Base-by-base conservation (phyloP, 768 basidiomycete species). In the Sarcodon aspratus region DNA sequence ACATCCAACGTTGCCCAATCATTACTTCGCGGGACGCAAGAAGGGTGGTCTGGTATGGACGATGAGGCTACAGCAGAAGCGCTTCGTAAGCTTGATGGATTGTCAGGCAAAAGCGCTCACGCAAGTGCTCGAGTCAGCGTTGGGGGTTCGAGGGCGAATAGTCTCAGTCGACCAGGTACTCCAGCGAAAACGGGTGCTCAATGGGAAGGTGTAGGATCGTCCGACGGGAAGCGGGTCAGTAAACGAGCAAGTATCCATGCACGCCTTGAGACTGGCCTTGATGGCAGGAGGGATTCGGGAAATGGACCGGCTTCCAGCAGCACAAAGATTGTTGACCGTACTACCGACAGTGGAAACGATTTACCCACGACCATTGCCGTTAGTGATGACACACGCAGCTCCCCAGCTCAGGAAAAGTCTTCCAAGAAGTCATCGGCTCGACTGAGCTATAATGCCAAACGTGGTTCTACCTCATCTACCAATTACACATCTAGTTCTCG, bases 31-130 rank as follows among this genome's bases (percentile, higher is more conserved):
- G 90, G 90, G 9, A 90, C 85, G 6, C 89, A 92, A 61, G 84
- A 90, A 62, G 90, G 90, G 27, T 92, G 88, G 88, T 83, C 83
- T 12, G 86, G 79, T 52, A 73, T 92, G 57, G 85, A 90, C 57
- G 90, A 94, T 59, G 82, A 88, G 57, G 83, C 84, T 12, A 93
- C 95, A 7, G 87, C 80, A 7, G 93, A 95, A 57, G 90, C 91
- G 8, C 71, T 99, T 34, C 79, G 93, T 48, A 96, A 95, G 66
- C 67, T 99, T 21, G 95, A 99, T 58, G 95, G 95, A 0, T 62
- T 96, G 9, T 77, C 78, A 9, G 83, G 83, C 1, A 87, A 85
- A 60, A 80, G 75, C 35, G 78, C 84, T 9, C 78, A 85, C 44
- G 78, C 85, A 9, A 78, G 89, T 21, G 82, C 85, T 3, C 40